Evolutionary conservation across 805 yeast species (phyloP).

Genomic region (Wickerhamomyces canadensis): DNA sequence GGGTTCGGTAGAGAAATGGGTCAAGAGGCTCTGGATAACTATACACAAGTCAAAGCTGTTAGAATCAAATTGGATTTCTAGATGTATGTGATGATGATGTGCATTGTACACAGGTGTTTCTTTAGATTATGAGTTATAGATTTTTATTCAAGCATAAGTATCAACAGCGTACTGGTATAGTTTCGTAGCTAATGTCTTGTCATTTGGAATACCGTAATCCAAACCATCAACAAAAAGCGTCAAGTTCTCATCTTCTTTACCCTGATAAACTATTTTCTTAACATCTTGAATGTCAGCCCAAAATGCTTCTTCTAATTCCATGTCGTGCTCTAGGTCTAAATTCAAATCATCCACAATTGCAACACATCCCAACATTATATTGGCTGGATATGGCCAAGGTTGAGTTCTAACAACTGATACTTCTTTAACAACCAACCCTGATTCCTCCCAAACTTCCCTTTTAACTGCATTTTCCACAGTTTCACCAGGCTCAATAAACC

Average conservation of each 20-base stretch:
- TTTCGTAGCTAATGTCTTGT: conserved; percentile 21
- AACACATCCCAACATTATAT: conserved; percentile 86
- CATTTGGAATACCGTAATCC: conserved; percentile 20
- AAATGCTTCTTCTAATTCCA: conserved; percentile 76
- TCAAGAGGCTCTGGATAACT: conserved; percentile 66
- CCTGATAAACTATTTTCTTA: conserved; percentile 29
- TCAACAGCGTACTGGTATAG: conserved; percentile 21
- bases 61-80: conserved; percentile 40
- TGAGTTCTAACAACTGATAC: conserved; percentile 70
- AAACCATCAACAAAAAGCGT: conserved; percentile 10
- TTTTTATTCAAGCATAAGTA: conserved; percentile 1
- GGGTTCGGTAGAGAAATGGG: conserved; percentile 91
- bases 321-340: conserved; percentile 70
- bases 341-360: conserved; percentile 62
- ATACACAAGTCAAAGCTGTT: conserved; percentile 71
- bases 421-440: conserved; percentile 58
- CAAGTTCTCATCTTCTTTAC: conserved; percentile 19
- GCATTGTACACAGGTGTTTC: too few species aligned
- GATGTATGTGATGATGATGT: neutral
- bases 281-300: conserved; percentile 69
- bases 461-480: conserved; percentile 82
- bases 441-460: conserved; percentile 92
- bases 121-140: too few species aligned
- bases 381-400: conserved; percentile 98
- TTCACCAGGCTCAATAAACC: conserved; percentile 94